phyloP scores from a whole-genome alignment of 345 rosid species.

The Salix udensis region DNA sequence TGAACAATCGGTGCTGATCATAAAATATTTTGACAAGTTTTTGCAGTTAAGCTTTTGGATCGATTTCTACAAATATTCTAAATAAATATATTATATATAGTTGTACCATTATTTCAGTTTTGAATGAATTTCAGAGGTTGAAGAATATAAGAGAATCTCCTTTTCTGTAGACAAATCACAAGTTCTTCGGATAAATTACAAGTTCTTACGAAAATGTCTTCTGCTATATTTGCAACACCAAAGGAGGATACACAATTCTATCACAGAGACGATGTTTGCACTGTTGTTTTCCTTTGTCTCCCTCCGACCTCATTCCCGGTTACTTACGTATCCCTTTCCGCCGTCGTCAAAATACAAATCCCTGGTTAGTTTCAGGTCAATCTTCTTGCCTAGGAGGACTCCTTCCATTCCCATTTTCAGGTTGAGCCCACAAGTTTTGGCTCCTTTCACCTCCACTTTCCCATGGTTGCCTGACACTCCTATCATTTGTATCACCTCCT shows the following conservation, averaged over 20 bases:
- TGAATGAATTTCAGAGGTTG: too few species aligned
- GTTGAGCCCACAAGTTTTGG: conserved; percentile 58
- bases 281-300: neutral
- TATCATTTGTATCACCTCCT: conserved; percentile 56
- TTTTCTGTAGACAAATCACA: neutral
- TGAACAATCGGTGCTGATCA: too few species aligned
- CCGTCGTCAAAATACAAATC: neutral
- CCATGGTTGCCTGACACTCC: conserved; percentile 53
- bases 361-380: conserved; percentile 11
- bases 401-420: conserved; percentile 45
- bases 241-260: neutral
- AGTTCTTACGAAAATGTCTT: neutral
- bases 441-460: conserved; percentile 69
- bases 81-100: too few species aligned
- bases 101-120: too few species aligned
- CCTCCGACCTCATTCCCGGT: neutral
- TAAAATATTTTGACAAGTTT: too few species aligned
- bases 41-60: too few species aligned
- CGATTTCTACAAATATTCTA: too few species aligned
- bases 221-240: neutral
- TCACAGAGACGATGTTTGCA: neutral
- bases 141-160: too few species aligned
- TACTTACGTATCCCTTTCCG: neutral
- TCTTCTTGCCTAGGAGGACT: conserved; percentile 53
- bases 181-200: neutral